A percentile compares a stretch with the other conserved stretches of the same genome.
These are phyloP conservation scores for Nemophila menziesii DNA, from an alignment of 257 asterid genomes.

Conservation along the genomic window DNA sequence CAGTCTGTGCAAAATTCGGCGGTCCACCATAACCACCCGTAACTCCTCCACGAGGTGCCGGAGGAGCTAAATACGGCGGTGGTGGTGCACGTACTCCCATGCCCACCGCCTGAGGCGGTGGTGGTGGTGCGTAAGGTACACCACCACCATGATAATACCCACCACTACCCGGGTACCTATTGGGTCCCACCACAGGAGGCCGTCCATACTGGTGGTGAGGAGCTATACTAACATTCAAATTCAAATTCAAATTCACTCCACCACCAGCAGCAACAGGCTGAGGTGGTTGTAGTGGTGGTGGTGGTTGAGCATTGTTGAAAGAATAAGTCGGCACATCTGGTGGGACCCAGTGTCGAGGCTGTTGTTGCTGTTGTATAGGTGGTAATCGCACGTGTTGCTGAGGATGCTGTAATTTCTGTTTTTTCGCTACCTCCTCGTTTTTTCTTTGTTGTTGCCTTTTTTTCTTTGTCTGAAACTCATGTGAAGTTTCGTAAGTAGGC, in stretches of 20 bases:
- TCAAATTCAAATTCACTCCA: too few species aligned
- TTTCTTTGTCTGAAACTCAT: too few species aligned
- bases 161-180: conserved; percentile 65
- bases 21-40: conserved; percentile 50
- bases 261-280: conserved; percentile 54
- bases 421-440: conserved; percentile 74
- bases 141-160: conserved; percentile 43
- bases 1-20: conserved; percentile 50
- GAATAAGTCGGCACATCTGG: conserved; percentile 45
- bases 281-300: conserved; percentile 32
- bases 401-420: conserved; percentile 69
- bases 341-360: too few species aligned
- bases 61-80: conserved; percentile 39
- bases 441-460: conserved; percentile 85
- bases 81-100: conserved; percentile 61
- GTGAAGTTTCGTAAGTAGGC: too few species aligned
- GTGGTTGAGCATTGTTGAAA: conserved; percentile 43
- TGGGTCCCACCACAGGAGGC: conserved; percentile 70
- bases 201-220: conserved; percentile 63
- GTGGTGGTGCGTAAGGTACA: conserved; percentile 55
- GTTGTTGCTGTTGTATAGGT: conserved; percentile 72
- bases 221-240: too few species aligned
- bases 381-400: conserved; percentile 78
- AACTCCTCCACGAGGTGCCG: conserved; percentile 48
- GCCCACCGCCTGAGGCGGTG: too few species aligned